Evolutionary conservation across 495 filamentous ascomycete species (phyloP).

Genomic region (Cairneyella variabilis): DNA sequence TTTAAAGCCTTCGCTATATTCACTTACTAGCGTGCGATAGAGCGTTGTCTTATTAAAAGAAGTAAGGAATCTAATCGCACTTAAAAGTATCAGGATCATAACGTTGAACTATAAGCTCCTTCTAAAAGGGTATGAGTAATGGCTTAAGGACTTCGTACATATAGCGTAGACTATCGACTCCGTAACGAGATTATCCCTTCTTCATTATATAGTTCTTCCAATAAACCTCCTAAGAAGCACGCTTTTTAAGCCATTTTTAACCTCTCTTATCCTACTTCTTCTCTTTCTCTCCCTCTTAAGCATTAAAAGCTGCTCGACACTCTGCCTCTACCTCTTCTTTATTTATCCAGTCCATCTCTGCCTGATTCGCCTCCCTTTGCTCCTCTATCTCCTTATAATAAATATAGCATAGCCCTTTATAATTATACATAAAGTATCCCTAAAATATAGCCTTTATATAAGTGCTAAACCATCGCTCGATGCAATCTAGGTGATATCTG

Average conservation of each 20-base stretch:
- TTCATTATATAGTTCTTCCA: constrained; percentile 2
- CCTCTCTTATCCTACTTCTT: background rate
- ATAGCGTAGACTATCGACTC: background rate
- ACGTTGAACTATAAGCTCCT: background rate
- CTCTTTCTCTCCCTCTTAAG: constrained; percentile 2
- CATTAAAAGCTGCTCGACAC: background rate
- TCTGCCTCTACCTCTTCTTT: constrained; percentile 6
- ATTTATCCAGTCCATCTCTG: constrained; percentile 1
- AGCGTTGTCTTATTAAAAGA: constrained; percentile 10
- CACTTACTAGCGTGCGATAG: constrained; percentile 7
- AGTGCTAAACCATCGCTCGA: background rate
- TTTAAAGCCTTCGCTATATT: background rate
- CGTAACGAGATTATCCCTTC: background rate
- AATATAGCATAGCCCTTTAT: background rate
- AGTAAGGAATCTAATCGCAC: background rate
- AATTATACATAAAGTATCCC: background rate
- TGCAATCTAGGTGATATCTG: constrained; percentile 3
- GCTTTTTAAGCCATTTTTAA: background rate
- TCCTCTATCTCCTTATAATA: background rate
- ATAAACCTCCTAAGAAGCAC: background rate
- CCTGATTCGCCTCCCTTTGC: background rate
- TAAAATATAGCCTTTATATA: background rate
- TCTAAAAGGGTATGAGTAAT: background rate
- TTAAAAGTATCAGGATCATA: background rate
- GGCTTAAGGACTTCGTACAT: background rate